These are phyloP conservation scores for Cutaneotrichosporon cavernicola DNA, from an alignment of 1,284 basidiomycete genomes.

Conservation along the genomic window DNA sequence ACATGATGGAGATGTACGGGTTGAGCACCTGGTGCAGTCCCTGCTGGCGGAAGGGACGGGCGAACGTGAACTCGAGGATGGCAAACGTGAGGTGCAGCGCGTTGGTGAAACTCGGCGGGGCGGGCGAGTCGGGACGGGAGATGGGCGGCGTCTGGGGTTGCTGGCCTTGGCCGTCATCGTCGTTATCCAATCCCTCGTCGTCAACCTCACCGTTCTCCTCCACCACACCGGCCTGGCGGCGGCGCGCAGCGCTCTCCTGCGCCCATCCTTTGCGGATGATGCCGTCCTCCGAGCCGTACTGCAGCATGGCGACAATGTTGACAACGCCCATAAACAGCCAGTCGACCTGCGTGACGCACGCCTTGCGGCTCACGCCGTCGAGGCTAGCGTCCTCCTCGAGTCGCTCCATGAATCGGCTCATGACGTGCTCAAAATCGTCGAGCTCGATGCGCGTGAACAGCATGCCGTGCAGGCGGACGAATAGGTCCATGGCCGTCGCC, in stretches of 20 bases:
- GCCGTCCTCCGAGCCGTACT: slow-evolving; percentile 79
- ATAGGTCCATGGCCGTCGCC: slow-evolving; percentile 74
- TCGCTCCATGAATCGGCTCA: slow-evolving; percentile 81
- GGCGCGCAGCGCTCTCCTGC: slow-evolving; percentile 46
- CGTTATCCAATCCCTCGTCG: slow-evolving; percentile 10
- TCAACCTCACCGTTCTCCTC: slow-evolving; percentile 49
- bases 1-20: slow-evolving; percentile 79
- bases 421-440: slow-evolving; percentile 78
- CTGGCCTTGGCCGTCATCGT: slow-evolving; percentile 9
- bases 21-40: slow-evolving; percentile 66
- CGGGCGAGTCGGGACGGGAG: slow-evolving; percentile 29
- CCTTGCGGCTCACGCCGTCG: slow-evolving; percentile 59
- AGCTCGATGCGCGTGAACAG: slow-evolving; percentile 91
- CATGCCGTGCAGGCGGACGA: slow-evolving; percentile 90
- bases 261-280: slow-evolving; percentile 62
- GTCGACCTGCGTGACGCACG: slow-evolving; percentile 67
- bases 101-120: slow-evolving; percentile 66
- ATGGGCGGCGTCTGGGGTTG: not conserved
- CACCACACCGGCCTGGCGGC: slow-evolving; percentile 52
- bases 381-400: slow-evolving; percentile 62
- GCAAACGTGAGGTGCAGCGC: slow-evolving; percentile 77
- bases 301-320: slow-evolving; percentile 77
- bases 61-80: slow-evolving; percentile 71
- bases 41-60: slow-evolving; percentile 62
- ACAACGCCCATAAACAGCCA: slow-evolving; percentile 95